Conservation (phyloP, 106 monocot genomes). For the Vanilla planifolia region DNA sequence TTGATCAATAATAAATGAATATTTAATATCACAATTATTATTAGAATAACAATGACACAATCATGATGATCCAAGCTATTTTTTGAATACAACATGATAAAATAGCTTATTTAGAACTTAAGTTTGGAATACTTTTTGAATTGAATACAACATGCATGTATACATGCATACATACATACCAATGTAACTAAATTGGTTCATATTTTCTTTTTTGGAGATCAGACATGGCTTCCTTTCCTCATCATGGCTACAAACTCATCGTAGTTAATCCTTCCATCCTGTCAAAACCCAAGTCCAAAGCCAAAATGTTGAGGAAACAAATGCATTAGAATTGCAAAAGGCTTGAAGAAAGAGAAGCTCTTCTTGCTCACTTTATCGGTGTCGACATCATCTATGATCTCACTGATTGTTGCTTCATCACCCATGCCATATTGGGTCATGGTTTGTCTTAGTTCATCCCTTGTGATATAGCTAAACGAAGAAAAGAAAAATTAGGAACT, state of each 20-base stretch:
- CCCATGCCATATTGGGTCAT: slow-evolving; percentile 77
- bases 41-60: too few relatives aligned
- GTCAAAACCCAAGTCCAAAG: slow-evolving; percentile 8
- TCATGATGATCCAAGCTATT: too few relatives aligned
- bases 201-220: neutral
- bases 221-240: slow-evolving; percentile 51
- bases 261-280: slow-evolving; percentile 79
- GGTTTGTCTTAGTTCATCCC: slow-evolving; percentile 67
- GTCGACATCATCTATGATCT: slow-evolving; percentile 79
- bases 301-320: neutral
- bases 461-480: too few relatives aligned
- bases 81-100: too few relatives aligned
- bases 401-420: slow-evolving; percentile 69
- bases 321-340: slow-evolving; percentile 2
- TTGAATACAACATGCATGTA: too few relatives aligned
- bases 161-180: too few relatives aligned
- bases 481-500: too few relatives aligned
- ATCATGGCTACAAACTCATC: slow-evolving; percentile 86
- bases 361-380: slow-evolving; percentile 57
- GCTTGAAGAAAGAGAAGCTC: neutral
- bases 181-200: too few relatives aligned
- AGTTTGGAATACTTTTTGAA: too few relatives aligned
- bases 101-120: too few relatives aligned
- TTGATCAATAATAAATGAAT: too few relatives aligned
- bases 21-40: too few relatives aligned